Base-by-base conservation (phyloP, 73 alveolate species). In the Durusdinium trenchii region DNA sequence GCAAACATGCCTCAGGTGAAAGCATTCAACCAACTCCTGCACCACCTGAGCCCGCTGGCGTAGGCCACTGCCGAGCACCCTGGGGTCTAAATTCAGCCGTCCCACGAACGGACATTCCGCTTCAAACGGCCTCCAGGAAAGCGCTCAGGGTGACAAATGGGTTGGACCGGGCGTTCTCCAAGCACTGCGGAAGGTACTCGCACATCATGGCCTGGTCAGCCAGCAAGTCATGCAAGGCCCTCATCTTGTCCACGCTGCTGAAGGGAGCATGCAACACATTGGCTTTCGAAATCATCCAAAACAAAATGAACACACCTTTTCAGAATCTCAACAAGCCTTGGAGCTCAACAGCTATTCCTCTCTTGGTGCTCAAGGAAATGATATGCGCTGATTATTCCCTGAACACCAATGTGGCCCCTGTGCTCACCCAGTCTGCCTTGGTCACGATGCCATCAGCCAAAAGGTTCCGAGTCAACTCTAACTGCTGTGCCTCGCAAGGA, bases 131-230 rank as follows among this genome's bases (percentile, higher is more conserved):
- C 62, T 79, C 89, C 42, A 79, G 42, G 38, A 86, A 61, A 57
- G 81, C 30, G 16, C 61, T 43, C 28, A 86, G 45, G 26, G 82
- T 52, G n/a, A 86, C 95, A 51, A 86, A 86, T 23, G 82, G 82
- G 46, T 86, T 86, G 52, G 95, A 46, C 46, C 46, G 42, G 75
- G 95, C 95, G 16, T 81, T 79, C 73, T 86, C 95, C 95, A 86
- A 54, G 62, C 95, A 86, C 20, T 57, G 60, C 14, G 95, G 95
- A 10, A 86, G 82, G 95, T 57, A 86, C 26, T 86, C 95, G 50
- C 95, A 86, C 36, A 86, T 81, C n/a, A 86, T 35, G 40, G 95
- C 95, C 81, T 42, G 95, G 54, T 12, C 30, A n/a, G n/a, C n/a
- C n/a, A n/a, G n/a, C n/a, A n/a, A n/a, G n/a, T n/a, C n/a, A n/a